These are phyloP conservation scores for Leccinum disarticulatum DNA, from an alignment of 768 basidiomycete genomes.

Conservation along the genomic window DNA sequence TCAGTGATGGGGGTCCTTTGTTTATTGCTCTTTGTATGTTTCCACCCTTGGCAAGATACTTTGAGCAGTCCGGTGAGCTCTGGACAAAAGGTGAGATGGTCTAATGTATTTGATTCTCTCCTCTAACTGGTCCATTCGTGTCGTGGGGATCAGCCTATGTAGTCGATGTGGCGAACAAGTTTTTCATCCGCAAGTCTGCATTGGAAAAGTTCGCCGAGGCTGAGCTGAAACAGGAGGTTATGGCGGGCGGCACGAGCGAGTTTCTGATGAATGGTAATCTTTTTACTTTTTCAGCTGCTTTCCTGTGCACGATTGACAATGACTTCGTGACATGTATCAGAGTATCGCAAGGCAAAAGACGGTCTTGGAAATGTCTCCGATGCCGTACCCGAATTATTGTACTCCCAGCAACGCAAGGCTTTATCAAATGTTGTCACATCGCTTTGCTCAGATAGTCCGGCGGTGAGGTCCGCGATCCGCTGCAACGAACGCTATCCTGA, in stretches of 20 bases:
- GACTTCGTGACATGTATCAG: conserved; percentile 7
- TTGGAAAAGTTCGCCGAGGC: conserved; percentile 9
- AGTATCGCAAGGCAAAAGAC: conserved; percentile 21
- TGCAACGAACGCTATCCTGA: background rate
- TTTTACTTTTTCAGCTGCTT: background rate
- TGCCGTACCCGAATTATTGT: conserved; percentile 12
- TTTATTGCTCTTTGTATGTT: conserved; percentile 24
- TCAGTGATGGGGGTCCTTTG: conserved; percentile 20
- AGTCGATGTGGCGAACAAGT: conserved; percentile 12
- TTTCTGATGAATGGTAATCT: conserved; percentile 17
- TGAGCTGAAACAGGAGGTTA: conserved; percentile 22
- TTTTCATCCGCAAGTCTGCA: conserved; percentile 24
- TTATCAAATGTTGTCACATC: conserved; percentile 5
- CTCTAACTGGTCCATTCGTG: background rate
- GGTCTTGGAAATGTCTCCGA: conserved; percentile 21
- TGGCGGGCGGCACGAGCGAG: conserved; percentile 19
- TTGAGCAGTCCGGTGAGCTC: conserved; percentile 6
- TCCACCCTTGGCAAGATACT: conserved; percentile 1
- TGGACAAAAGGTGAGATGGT: conserved; percentile 22
- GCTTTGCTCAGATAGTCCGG: conserved; percentile 19
- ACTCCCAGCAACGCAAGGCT: background rate
- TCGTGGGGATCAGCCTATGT: conserved; percentile 18
- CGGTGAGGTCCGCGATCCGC: conserved; percentile 8
- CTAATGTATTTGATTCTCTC: background rate
- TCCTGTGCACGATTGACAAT: background rate